Evolutionary conservation across 345 rosid species (phyloP).

Genomic region (Isatis tinctoria): DNA sequence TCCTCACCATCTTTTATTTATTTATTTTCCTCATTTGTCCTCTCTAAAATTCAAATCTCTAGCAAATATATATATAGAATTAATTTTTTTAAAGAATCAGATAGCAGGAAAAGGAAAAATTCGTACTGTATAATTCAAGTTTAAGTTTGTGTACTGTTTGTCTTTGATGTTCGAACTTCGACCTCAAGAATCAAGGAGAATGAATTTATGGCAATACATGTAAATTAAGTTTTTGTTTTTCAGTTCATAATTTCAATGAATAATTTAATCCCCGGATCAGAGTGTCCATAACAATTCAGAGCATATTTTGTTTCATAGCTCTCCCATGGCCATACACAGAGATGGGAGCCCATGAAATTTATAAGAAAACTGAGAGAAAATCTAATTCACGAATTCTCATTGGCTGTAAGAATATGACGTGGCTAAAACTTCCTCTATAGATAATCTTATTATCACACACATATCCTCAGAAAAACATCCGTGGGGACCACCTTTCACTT

Average conservation of each 20-base stretch:
- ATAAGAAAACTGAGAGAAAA: conserved; percentile 39
- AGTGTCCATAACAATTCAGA: conserved; percentile 9
- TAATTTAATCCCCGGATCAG: not conserved
- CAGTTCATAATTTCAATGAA: conserved; percentile 2
- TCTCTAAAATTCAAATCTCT: conserved; percentile 40
- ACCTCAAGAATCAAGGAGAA: not conserved
- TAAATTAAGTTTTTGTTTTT: not conserved
- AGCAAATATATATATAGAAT: conserved; percentile 44
- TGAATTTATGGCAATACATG: not conserved
- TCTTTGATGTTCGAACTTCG: not conserved
- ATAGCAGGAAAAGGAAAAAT: conserved; percentile 7
- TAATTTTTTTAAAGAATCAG: not conserved
- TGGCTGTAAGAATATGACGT: conserved; percentile 48
- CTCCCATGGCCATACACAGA: conserved; percentile 5
- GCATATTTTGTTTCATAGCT: conserved; percentile 3
- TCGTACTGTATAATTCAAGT: conserved; percentile 20
- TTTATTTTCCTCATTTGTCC: conserved; percentile 43
- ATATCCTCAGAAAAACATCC: conserved; percentile 22
- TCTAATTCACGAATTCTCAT: conserved; percentile 45
- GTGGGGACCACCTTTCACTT: not conserved
- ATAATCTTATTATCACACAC: conserved; percentile 62
- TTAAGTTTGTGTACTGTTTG: conserved; percentile 18
- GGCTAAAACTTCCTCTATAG: conserved; percentile 36
- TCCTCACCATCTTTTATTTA: conserved; percentile 24
- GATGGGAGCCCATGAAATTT: conserved; percentile 21